Conservation (phyloP, 495 filamentous ascomycete species). For the Parathielavia hyrcaniae region DNA sequence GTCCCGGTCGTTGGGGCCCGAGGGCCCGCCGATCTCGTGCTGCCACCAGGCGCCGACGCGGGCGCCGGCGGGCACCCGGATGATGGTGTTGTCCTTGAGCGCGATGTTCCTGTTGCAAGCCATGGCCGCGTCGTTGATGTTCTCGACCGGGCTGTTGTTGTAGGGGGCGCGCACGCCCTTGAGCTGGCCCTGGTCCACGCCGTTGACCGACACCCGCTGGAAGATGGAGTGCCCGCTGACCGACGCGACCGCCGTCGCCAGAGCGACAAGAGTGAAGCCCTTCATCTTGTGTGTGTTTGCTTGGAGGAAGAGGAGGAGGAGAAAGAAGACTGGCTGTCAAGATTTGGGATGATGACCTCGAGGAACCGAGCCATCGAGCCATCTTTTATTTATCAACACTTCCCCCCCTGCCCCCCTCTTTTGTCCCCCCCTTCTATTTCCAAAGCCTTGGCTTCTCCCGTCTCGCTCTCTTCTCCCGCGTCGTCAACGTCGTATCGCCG, state of each 20-base stretch:
- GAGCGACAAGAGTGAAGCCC: conserved; percentile 24
- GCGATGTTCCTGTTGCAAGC: conserved; percentile 37
- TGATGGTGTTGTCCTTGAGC: conserved; percentile 39
- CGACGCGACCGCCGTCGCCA: conserved; percentile 21
- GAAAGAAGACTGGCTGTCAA: background rate
- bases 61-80: conserved; percentile 43
- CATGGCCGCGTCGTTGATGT: conserved; percentile 36
- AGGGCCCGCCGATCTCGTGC: conserved; percentile 44
- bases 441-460: too few relatives aligned
- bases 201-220: conserved; percentile 48
- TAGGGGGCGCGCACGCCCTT: conserved; percentile 47
- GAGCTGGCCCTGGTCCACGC: conserved; percentile 48
- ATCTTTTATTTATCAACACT: background rate
- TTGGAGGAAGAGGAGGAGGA: background rate
- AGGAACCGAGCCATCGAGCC: background rate
- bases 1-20: conserved; percentile 41
- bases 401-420: background rate
- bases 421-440: too few relatives aligned
- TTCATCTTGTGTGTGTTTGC: conserved; percentile 24
- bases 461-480: too few relatives aligned
- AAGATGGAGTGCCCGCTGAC: conserved; percentile 38
- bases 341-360: background rate
- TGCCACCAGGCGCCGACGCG: conserved; percentile 47
- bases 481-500: conserved; percentile 1
- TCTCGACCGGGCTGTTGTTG: conserved; percentile 39